Conservation (phyloP, 371 early-diverging fungal genomes). For the Mortierella sp. region DNA sequence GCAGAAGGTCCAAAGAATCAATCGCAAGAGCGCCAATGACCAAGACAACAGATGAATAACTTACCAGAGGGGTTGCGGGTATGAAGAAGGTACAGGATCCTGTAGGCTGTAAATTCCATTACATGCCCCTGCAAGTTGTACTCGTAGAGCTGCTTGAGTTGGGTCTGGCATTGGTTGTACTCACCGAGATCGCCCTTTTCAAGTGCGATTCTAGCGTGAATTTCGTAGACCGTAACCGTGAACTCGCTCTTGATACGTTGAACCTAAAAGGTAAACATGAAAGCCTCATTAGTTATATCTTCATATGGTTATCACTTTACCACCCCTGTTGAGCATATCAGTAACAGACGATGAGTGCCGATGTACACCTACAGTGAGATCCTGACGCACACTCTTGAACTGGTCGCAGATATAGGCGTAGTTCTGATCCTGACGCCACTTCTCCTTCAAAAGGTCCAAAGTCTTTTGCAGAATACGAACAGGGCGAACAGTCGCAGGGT, state of each 20-base stretch:
- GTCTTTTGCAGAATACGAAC: constrained; percentile 80
- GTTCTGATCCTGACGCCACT: constrained; percentile 85
- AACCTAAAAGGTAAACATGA: constrained; percentile 64
- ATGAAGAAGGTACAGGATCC: constrained; percentile 90
- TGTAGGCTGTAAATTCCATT: constrained; percentile 93
- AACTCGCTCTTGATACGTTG: constrained; percentile 94
- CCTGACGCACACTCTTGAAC: constrained; percentile 95
- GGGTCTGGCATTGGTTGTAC: constrained; percentile 97
- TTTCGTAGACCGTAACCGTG: constrained; percentile 95
- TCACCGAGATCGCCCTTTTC: constrained; percentile 96
- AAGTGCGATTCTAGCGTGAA: constrained; percentile 93
- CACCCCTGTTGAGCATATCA: too few species aligned
- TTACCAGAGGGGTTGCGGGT: constrained; percentile 89
- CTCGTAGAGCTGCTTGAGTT: constrained; percentile 87
- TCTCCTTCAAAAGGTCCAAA: constrained; percentile 78
- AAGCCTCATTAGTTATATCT: background rate
- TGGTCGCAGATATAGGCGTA: constrained; percentile 97
- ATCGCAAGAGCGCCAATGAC: constrained; percentile 3
- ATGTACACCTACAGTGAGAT: constrained; percentile 81
- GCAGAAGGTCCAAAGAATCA: background rate
- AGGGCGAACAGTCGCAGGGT: constrained; percentile 93
- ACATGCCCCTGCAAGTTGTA: constrained; percentile 75
- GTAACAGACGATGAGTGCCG: background rate
- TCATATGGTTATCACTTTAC: background rate
- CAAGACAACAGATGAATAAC: background rate